Evolutionary conservation across 441 rosid species (phyloP).

Genomic region (Cnidoscolus chayamansa): DNA sequence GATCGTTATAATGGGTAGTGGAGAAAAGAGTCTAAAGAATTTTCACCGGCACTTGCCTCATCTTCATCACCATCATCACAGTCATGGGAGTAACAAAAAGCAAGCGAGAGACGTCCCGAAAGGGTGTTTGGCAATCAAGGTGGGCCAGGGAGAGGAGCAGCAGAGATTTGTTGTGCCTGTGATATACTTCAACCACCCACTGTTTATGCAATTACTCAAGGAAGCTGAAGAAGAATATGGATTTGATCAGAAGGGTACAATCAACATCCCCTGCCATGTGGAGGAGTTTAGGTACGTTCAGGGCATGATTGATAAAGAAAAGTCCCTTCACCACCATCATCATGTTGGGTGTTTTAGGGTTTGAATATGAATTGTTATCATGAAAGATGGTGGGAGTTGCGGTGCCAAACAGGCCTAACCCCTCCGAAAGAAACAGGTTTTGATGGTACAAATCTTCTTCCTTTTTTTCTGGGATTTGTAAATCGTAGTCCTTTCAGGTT

Average conservation of each 20-base stretch:
- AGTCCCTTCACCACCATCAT: conserved; percentile 42
- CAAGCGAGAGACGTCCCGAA: conserved; percentile 64
- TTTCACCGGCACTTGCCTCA: conserved; percentile 55
- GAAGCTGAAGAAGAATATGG: conserved; percentile 94
- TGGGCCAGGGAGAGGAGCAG: conserved; percentile 69
- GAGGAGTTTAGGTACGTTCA: conserved; percentile 76
- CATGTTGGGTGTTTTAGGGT: conserved; percentile 72
- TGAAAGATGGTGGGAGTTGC: conserved; percentile 18
- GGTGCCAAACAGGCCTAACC: conserved; percentile 44
- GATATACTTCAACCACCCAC: conserved; percentile 78
- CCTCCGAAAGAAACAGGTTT: neutral
- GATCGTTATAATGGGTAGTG: conserved; percentile 40
- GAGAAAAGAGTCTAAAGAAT: conserved; percentile 45
- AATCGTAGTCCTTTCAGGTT: conserved; percentile 13
- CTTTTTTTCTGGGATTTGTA: conserved; percentile 13
- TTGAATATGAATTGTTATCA: conserved; percentile 26
- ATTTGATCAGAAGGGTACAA: conserved; percentile 82
- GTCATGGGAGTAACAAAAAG: conserved; percentile 33
- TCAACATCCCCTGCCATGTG: conserved; percentile 83
- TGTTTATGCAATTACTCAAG: conserved; percentile 71
- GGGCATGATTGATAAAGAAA: conserved; percentile 64
- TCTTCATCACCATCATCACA: conserved; percentile 29
- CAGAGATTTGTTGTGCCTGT: conserved; percentile 85
- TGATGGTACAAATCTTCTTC: neutral
- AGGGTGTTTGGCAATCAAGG: conserved; percentile 86